Evolutionary conservation across 257 asterid species (phyloP), one percentile per base, ranked within the genome.

Genomic region (Euphrasia confusa): DNA sequence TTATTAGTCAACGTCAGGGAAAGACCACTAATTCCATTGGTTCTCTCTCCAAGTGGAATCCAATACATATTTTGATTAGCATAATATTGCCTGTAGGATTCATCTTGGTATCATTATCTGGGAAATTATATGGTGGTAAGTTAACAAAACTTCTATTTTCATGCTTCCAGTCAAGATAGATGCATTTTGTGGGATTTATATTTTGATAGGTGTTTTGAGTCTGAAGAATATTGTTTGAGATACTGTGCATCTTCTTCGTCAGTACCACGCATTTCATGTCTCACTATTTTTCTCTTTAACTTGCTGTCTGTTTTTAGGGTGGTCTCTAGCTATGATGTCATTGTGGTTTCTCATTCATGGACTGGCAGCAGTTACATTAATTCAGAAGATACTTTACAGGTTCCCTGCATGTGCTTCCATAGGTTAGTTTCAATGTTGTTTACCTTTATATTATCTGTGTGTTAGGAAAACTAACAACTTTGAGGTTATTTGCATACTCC

Each of bases 351-450:
- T 80, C 72, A 68, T 72, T 73, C 97, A 87, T 75, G 97, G 96
- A 57, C 63, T 78, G 21, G 88, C 83, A 40, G 85, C 96, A 11
- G 78, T 80, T 30, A 58, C 68, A 54, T 71, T 93, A 68, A 84
- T 89, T 71, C 84, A 80, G 81, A 80, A 76, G 33, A 75, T 87
- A 49, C 94, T 93, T 65, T 72, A 50, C 63, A 77, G 77, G 42
- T 93, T 89, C 75, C 97, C 96, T 15, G 86, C 87, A 64, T 93
- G 99, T 60, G 84, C 90, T 77, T 87, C 99, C 68, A 82, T 87
- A 72, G 99, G 99, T 87, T 75, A 49, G 82, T 80, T 74, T 49
- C 72, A 42, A 65, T 55, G 48, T 62, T 66, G 18, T 27, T 73
- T 33, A 27, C 28, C 71, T 69, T 37, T 21, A n/a, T 57, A 39